phyloP scores from a whole-genome alignment of 148 eudicot genomes.

The Diospyros lotus region DNA sequence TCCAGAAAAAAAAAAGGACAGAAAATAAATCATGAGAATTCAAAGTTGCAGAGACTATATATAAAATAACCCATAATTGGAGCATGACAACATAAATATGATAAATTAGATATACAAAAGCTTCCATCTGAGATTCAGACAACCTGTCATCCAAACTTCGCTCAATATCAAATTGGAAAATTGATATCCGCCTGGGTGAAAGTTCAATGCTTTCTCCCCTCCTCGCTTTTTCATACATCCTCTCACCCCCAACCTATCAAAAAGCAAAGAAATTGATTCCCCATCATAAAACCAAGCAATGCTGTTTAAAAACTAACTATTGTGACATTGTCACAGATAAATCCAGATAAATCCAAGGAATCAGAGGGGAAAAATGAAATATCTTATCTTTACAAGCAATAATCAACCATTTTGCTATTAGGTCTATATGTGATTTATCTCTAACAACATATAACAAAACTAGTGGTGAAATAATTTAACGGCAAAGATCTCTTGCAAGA shows the following conservation, averaged over 20 bases:
- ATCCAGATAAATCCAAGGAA: neutral
- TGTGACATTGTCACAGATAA: too few relatives aligned
- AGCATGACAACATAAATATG: neutral
- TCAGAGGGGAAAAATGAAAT: too few relatives aligned
- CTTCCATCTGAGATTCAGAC: slow-evolving; percentile 1
- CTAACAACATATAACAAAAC: too few relatives aligned
- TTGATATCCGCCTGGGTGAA: slow-evolving; percentile 87
- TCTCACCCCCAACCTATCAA: slow-evolving; percentile 89
- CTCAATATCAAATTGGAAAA: slow-evolving; percentile 80
- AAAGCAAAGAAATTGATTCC: neutral
- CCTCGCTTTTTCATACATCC: slow-evolving; percentile 97
- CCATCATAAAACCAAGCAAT: neutral
- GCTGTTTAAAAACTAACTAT: neutral
- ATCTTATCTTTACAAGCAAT: neutral
- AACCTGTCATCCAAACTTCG: slow-evolving; percentile 98
- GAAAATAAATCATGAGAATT: neutral
- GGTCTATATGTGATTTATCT: neutral
- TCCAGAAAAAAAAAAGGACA: neutral
- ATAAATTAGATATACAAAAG: neutral
- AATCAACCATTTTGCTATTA: neutral
- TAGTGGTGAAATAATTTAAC: too few relatives aligned
- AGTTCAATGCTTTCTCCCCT: slow-evolving; percentile 98
- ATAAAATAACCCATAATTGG: neutral
- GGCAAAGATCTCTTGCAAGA: too few relatives aligned
- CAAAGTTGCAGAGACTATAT: neutral